phyloP scores from a whole-genome alignment of 768 basidiomycete genomes.

The Boletus vermiculosoides region DNA sequence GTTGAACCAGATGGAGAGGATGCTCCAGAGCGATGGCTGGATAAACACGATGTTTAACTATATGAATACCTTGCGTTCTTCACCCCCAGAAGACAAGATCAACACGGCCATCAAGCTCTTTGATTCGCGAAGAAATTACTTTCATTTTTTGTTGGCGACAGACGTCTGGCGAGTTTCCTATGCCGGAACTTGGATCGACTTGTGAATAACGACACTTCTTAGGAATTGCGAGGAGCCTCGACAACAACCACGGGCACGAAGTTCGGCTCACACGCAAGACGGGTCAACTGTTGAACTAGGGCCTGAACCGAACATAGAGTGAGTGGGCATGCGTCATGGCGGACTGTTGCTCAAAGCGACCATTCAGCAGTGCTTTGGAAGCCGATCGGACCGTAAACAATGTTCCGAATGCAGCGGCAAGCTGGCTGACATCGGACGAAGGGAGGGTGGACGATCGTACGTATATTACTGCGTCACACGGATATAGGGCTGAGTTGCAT shows the following conservation, averaged over 20 bases:
- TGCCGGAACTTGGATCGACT: not conserved
- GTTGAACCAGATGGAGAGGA: slow-evolving; percentile 4
- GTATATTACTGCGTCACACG: not conserved
- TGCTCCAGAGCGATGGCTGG: not conserved
- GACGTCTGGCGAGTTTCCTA: slow-evolving; percentile 7
- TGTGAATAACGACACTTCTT: not conserved
- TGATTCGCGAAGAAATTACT: not conserved
- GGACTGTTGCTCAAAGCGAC: not conserved
- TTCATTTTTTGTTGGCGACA: slow-evolving; percentile 10
- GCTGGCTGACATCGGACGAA: not conserved
- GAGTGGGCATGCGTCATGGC: not conserved
- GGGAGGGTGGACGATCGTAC: not conserved
- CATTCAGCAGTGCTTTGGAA: not conserved
- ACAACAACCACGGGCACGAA: not conserved
- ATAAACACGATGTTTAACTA: not conserved
- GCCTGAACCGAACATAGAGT: not conserved
- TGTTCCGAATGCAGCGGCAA: too few species aligned
- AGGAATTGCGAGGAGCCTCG: slow-evolving; percentile 8
- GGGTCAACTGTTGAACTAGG: not conserved
- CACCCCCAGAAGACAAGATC: slow-evolving; percentile 5
- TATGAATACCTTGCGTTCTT: not conserved
- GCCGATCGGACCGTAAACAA: not conserved
- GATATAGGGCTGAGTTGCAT: not conserved
- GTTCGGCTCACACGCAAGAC: not conserved
- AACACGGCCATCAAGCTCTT: slow-evolving; percentile 4